These are phyloP conservation scores for Annulohypoxylon nitens DNA, from an alignment of 495 filamentous ascomycete species.

Conservation along the genomic window DNA sequence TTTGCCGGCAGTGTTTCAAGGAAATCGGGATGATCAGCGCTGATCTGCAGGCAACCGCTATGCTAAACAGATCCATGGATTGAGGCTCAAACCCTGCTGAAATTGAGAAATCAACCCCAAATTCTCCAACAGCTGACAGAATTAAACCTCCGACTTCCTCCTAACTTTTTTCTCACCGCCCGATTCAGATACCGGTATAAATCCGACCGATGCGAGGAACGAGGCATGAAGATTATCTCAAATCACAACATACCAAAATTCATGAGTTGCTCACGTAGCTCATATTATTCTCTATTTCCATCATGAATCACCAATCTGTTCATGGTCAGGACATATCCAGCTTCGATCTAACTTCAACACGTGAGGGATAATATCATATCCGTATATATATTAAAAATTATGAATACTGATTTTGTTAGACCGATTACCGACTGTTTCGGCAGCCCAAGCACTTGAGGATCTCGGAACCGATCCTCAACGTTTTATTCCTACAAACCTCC, in stretches of 20 bases:
- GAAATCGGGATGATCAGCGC: conserved; percentile 33
- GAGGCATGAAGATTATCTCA: neutral
- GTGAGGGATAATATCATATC: conserved; percentile 40
- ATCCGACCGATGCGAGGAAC: neutral
- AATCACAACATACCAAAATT: neutral
- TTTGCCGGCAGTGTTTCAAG: conserved; percentile 19
- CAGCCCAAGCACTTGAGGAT: conserved; percentile 82
- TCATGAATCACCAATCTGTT: conserved; percentile 60
- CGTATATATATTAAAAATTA: neutral
- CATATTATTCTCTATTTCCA: conserved; percentile 4
- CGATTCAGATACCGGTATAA: conserved; percentile 3
- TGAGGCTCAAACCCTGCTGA: conserved; percentile 45
- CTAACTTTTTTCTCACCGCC: neutral
- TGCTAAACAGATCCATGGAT: conserved; percentile 24
- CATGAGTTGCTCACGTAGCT: conserved; percentile 16
- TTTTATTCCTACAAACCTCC: conserved; percentile 76
- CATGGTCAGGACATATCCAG: conserved; percentile 62
- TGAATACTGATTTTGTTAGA: conserved; percentile 60
- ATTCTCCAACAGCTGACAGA: conserved; percentile 29
- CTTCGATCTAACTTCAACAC: conserved; percentile 60
- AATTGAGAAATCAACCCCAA: conserved; percentile 39
- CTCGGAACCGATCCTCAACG: conserved; percentile 63
- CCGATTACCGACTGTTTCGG: conserved; percentile 88
- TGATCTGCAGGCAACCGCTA: conserved; percentile 45
- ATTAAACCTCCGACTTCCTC: conserved; percentile 16